Evolutionary conservation across 495 filamentous ascomycete species (phyloP).

Genomic region (Aspergillus wentii): DNA sequence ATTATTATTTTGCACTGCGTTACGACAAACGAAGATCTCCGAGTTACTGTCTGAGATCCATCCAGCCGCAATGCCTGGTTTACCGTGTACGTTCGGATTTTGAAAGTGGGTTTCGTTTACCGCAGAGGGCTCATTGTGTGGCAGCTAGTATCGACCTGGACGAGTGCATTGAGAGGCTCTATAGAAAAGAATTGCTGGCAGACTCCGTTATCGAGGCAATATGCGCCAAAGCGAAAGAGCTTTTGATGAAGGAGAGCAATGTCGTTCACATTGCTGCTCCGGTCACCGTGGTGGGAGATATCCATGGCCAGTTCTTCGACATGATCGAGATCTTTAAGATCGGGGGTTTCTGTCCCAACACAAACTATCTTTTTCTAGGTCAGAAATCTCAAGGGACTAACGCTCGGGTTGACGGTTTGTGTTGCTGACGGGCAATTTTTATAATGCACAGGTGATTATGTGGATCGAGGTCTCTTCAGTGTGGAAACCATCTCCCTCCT

Average conservation of each 20-base stretch:
- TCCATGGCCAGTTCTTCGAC: constrained; percentile 98
- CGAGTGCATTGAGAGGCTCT: constrained; percentile 92
- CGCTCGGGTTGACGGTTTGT: background rate
- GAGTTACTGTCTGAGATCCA: too few relatives aligned
- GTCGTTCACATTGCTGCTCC: constrained; percentile 95
- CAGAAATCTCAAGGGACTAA: constrained; percentile 14
- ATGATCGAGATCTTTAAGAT: constrained; percentile 99
- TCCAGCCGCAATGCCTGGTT: constrained; percentile 64
- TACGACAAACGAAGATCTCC: too few relatives aligned
- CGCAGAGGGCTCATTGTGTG: background rate
- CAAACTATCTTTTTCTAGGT: constrained; percentile 97
- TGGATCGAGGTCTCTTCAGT: constrained; percentile 93
- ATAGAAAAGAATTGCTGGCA: constrained; percentile 92
- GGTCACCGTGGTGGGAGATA: constrained; percentile 97
- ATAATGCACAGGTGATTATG: constrained; percentile 72
- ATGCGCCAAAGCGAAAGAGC: constrained; percentile 97
- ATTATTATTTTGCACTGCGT: too few relatives aligned
- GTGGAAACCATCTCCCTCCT: constrained; percentile 96
- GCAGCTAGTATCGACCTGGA: constrained; percentile 94
- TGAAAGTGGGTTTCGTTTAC: background rate
- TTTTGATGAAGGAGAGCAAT: constrained; percentile 99
- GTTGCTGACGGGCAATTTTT: constrained; percentile 4
- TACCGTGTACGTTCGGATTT: constrained; percentile 60
- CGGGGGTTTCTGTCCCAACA: constrained; percentile 92
- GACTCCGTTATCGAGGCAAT: constrained; percentile 98